phyloP scores from a whole-genome alignment of 495 filamentous ascomycete genomes.

The Tuber melanosporum region DNA sequence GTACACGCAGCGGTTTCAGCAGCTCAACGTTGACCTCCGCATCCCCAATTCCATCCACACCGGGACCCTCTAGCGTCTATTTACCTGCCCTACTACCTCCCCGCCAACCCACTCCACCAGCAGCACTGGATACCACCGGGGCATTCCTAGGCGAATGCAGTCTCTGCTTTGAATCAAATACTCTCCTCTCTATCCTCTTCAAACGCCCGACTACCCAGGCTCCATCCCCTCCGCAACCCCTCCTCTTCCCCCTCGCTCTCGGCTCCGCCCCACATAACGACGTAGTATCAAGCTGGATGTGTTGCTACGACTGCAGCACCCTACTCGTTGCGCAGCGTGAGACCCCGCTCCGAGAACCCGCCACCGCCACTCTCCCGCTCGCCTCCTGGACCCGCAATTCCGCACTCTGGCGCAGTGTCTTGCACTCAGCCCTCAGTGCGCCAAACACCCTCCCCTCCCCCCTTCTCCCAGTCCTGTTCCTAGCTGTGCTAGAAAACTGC shows the following conservation, averaged over 20 bases:
- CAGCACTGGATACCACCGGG: slow-evolving; percentile 18
- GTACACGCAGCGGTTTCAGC: slow-evolving; percentile 17
- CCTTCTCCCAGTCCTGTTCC: slow-evolving; percentile 42
- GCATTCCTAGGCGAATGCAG: slow-evolving; percentile 41
- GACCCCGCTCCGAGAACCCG: slow-evolving; percentile 30
- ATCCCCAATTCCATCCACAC: background rate
- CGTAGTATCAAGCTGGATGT: slow-evolving; percentile 40
- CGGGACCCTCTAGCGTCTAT: background rate
- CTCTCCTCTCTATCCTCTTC: slow-evolving; percentile 42
- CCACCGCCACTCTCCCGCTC: slow-evolving; percentile 30
- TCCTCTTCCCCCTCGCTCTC: slow-evolving; percentile 39
- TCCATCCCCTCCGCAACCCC: slow-evolving; percentile 21
- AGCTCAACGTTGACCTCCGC: background rate
- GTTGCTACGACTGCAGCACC: slow-evolving; percentile 38
- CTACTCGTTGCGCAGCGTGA: slow-evolving; percentile 25
- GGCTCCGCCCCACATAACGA: slow-evolving; percentile 37
- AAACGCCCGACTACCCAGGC: slow-evolving; percentile 32
- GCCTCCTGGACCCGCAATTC: slow-evolving; percentile 30
- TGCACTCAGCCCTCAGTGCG: slow-evolving; percentile 39
- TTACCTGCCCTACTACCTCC: background rate
- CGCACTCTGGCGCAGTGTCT: slow-evolving; percentile 31
- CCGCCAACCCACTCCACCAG: slow-evolving; percentile 5
- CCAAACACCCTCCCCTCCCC: slow-evolving; percentile 30
- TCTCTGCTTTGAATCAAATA: slow-evolving; percentile 44
- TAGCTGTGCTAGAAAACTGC: slow-evolving; percentile 41